Conservation (phyloP, 106 monocot genomes). For the Cymbidium sinense region DNA sequence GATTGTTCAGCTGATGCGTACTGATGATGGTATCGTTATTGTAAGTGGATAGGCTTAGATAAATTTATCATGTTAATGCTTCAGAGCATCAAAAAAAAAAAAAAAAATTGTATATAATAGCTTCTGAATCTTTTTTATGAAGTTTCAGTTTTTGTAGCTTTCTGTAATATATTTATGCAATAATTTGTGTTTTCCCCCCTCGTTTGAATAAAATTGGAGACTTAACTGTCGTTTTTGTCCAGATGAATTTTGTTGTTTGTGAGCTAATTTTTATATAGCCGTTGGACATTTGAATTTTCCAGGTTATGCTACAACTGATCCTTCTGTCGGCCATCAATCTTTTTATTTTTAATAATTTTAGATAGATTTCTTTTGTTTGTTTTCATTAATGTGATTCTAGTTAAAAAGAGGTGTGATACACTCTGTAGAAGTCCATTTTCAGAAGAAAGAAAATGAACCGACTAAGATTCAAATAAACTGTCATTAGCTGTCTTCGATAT, state of each 20-base stretch:
- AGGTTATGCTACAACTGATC: background rate
- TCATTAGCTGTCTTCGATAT: too few relatives aligned
- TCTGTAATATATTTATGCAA: slow-evolving; percentile 2
- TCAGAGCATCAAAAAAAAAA: background rate
- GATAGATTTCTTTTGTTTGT: background rate
- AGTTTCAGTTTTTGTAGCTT: background rate
- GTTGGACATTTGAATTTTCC: too few relatives aligned
- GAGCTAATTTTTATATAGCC: too few relatives aligned
- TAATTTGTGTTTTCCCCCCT: background rate
- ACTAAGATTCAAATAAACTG: too few relatives aligned
- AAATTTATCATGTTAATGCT: background rate
- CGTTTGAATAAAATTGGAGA: background rate
- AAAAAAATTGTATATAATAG: background rate
- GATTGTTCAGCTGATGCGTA: background rate
- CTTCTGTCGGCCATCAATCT: background rate
- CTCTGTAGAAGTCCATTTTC: too few relatives aligned
- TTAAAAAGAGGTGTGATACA: too few relatives aligned
- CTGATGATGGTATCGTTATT: background rate
- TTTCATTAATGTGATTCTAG: too few relatives aligned
- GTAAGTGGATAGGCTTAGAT: background rate
- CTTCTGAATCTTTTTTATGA: background rate
- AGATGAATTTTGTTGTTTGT: too few relatives aligned
- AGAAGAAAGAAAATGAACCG: too few relatives aligned
- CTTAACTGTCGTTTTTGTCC: background rate
- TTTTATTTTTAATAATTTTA: background rate